Percentiles rank a stretch among this genome's conserved stretches.
Evolutionary conservation across 1,139 yeast genomes (phyloP).

Genomic region (Hansenula lynferdii): DNA sequence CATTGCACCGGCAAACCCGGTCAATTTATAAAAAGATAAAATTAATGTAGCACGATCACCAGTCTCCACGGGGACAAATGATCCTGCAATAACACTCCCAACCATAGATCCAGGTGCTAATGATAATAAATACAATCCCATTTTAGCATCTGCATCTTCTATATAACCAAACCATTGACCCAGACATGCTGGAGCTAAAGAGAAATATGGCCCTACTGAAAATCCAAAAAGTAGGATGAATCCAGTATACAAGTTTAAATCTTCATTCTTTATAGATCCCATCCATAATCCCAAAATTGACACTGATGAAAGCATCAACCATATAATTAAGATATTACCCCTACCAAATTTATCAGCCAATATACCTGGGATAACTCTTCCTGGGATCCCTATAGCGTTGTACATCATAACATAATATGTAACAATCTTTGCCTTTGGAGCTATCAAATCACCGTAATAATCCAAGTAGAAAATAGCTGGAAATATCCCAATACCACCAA

Average conservation of each 20-base stretch:
- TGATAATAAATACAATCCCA: conserved; percentile 13
- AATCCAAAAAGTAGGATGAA: conserved; percentile 17
- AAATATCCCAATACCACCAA: conserved; percentile 19
- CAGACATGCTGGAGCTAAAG: conserved; percentile 19
- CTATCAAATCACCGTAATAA: conserved; percentile 15
- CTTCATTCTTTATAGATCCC: conserved; percentile 9
- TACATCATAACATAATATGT: conserved; percentile 15
- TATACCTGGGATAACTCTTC: conserved; percentile 18
- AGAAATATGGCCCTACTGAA: conserved; percentile 15
- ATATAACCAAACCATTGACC: conserved; percentile 17
- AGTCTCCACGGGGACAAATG: conserved; percentile 14
- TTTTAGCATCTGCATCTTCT: conserved; percentile 13
- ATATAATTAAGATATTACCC: conserved; percentile 9
- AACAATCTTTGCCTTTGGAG: conserved; percentile 10
- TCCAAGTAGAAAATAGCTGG: conserved; percentile 21
- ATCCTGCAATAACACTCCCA: conserved; percentile 19
- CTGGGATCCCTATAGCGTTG: conserved; percentile 19
- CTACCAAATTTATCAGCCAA: conserved; percentile 18
- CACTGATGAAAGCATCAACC: conserved; percentile 6
- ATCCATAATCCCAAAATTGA: conserved; percentile 16
- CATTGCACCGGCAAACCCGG: conserved; percentile 15
- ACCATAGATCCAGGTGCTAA: conserved; percentile 19
- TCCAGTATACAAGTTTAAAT: conserved; percentile 8
- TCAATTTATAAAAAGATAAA: conserved; percentile 11
- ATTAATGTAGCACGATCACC: conserved; percentile 5